Base-by-base conservation (phyloP, 805 yeast genomes). In the Metschnikowia lachancei region DNA sequence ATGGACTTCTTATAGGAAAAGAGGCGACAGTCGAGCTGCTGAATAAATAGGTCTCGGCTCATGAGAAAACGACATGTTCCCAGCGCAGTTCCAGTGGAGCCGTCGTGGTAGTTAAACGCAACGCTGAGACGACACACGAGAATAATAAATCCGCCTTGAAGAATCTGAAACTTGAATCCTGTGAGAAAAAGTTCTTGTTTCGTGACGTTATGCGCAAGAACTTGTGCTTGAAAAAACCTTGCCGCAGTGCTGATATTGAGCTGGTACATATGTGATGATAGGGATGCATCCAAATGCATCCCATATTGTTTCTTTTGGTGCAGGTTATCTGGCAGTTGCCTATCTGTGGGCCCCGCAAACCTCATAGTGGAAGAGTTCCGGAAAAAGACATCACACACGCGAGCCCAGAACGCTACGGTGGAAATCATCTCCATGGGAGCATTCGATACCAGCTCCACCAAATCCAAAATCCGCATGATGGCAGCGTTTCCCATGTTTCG, bases 221-320 rank as follows among this genome's bases (percentile, higher is more conserved):
- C 74, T 46, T 74, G 74, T 2, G 81, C 75, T 49, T 67, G 75
- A 53, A 79, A 77, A 53, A 80, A 81, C 36, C 82, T 65, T 1
- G 94, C 85, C n/a, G 87, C 75, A 10, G 87, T 76, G 3, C 80
- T 72, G 7, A 77, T 75, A 10, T 82, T 77, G 18, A 89, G 75
- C 48, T 82, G 91, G 61, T 81, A 87, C 53, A 76, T 26, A 12
- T 26, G 28, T 26, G 28, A 26, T 26, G 28, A 9, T 9, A 10
- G 28, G 28, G 4, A 5, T 8, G 12, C 28, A 3, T 26, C 10
- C 10, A 12, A 12, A 5, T 26, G 28, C 10, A 26, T 3, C 12
- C 7, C 13, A 18, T 26, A 12, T 26, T n/a, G 22, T 14, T 12
- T 28, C 16, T 26, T 20, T 6, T 19, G 14, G 16, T 33, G 39